Evolutionary conservation across 768 basidiomycete species (phyloP).

Genomic region (Podaxis sp.): DNA sequence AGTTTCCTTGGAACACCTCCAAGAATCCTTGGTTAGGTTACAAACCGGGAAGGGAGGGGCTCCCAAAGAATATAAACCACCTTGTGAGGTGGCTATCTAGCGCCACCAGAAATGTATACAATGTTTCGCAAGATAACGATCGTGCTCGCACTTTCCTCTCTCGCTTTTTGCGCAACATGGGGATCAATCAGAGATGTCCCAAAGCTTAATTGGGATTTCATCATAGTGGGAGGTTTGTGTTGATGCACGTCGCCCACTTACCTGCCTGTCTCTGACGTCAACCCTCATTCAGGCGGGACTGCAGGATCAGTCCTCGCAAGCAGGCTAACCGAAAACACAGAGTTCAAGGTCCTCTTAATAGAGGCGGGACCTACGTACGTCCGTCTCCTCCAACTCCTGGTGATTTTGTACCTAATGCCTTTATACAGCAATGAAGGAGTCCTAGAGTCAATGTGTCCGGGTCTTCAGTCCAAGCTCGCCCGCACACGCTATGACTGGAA

Average conservation of each 20-base stretch:
- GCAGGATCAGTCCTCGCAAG: conserved; percentile 26
- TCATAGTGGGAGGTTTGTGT: conserved; percentile 19
- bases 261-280: not conserved
- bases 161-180: not conserved
- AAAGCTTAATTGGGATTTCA: conserved; percentile 12
- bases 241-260: not conserved
- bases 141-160: not conserved
- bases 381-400: too few relatives aligned
- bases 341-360: conserved; percentile 22
- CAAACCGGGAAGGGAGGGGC: not conserved
- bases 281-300: conserved; percentile 17
- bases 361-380: conserved; percentile 28
- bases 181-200: conserved; percentile 1
- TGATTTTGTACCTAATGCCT: not conserved
- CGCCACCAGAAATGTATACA: not conserved
- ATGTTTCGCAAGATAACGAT: not conserved
- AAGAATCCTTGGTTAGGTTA: not conserved
- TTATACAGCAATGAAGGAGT: conserved; percentile 17
- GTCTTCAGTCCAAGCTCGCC: conserved; percentile 1
- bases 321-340: conserved; percentile 23
- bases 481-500: conserved; percentile 26
- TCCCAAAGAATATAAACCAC: not conserved
- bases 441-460: conserved; percentile 17
- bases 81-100: not conserved
- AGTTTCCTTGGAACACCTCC: not conserved